These are phyloP conservation scores for Ilyonectria robusta DNA, from an alignment of 2,329 filamentous ascomycete species.

Conservation along the genomic window DNA sequence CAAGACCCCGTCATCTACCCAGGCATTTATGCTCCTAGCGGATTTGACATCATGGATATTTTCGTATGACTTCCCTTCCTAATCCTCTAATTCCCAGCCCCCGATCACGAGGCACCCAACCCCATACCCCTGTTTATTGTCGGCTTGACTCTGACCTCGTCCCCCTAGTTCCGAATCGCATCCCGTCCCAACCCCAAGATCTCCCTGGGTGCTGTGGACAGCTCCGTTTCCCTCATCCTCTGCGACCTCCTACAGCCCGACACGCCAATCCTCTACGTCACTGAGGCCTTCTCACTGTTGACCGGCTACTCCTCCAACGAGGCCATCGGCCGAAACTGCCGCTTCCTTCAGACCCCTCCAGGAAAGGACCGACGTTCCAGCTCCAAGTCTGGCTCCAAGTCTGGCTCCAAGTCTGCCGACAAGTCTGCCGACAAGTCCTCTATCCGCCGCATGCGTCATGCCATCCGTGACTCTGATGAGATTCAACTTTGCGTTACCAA, in stretches of 20 bases:
- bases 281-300: constrained; percentile 82
- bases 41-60: constrained; percentile 69
- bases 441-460: constrained; percentile 67
- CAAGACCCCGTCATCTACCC: constrained; percentile 68
- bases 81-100: background rate
- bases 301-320: constrained; percentile 85
- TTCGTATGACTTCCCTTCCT: constrained; percentile 59
- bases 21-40: constrained; percentile 68
- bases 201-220: constrained; percentile 85
- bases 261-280: constrained; percentile 86
- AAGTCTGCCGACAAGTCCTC: constrained; percentile 67
- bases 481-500: constrained; percentile 75
- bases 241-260: constrained; percentile 84
- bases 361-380: constrained; percentile 54
- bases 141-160: constrained; percentile 26
- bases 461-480: constrained; percentile 62
- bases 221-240: constrained; percentile 86
- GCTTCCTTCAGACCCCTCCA: constrained; percentile 85
- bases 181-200: constrained; percentile 81
- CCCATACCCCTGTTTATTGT: background rate
- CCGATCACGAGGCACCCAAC: background rate
- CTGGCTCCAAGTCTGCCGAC: constrained; percentile 34
- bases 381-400: constrained; percentile 31
- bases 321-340: constrained; percentile 84
- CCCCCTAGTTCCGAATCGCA: constrained; percentile 70